phyloP scores from a whole-genome alignment of 2,329 filamentous ascomycete species.

The Aureobasidium namibiae region DNA sequence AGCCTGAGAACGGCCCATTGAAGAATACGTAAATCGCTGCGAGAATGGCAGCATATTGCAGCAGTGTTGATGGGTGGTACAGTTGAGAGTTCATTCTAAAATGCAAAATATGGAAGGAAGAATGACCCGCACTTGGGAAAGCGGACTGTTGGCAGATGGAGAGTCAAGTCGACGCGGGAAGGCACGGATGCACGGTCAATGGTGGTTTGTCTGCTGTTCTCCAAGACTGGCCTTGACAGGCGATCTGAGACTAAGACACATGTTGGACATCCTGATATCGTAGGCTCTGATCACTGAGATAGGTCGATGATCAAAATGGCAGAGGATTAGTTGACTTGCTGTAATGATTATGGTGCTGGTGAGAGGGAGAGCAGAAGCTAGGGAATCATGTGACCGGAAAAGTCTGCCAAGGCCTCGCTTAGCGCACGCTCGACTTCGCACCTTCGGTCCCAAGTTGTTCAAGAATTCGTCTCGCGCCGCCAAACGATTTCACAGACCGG shows the following conservation, averaged over 20 bases:
- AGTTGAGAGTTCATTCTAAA: not conserved
- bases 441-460: not conserved
- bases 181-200: not conserved
- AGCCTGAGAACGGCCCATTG: constrained; percentile 18
- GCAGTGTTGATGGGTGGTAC: constrained; percentile 19
- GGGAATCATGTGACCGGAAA: not conserved
- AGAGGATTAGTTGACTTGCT: too few species aligned
- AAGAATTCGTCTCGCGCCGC: constrained; percentile 12
- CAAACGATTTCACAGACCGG: constrained; percentile 11
- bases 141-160: not conserved
- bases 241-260: not conserved
- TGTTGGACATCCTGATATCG: not conserved
- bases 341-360: too few species aligned
- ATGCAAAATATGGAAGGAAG: not conserved
- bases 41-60: constrained; percentile 25
- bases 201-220: not conserved
- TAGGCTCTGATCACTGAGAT: too few species aligned
- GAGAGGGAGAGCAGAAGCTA: too few species aligned
- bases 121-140: too few species aligned
- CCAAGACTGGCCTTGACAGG: too few species aligned
- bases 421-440: constrained; percentile 1
- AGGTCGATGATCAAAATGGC: too few species aligned
- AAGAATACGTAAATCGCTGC: constrained; percentile 25
- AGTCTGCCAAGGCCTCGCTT: not conserved
- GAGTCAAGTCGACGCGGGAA: not conserved